phyloP scores from a whole-genome alignment of 345 rosid species.

The Arabis alpina region DNA sequence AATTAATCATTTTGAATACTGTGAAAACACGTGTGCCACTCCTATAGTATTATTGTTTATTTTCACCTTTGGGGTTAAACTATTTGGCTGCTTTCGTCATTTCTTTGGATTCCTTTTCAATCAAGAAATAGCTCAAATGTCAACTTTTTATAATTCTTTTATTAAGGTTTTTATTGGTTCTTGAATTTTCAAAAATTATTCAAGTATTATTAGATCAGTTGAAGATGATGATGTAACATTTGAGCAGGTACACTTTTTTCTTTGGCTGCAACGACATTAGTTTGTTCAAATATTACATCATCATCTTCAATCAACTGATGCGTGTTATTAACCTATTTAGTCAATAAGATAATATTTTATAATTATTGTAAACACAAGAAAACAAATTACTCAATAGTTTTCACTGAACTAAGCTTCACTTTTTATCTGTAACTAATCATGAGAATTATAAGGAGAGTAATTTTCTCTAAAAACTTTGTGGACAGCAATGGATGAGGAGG shows the following conservation, averaged over 20 bases:
- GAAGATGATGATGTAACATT: neutral
- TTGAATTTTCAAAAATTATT: neutral
- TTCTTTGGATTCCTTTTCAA: constrained; percentile 42
- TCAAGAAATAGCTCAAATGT: constrained; percentile 19
- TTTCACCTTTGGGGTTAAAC: constrained; percentile 29
- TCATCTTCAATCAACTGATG: neutral
- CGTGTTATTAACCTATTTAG: neutral
- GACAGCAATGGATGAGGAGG: constrained; percentile 21
- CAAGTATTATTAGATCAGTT: neutral
- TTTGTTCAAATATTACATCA: constrained; percentile 25
- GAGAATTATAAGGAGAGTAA: neutral
- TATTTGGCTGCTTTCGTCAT: constrained; percentile 35
- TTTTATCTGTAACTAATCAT: no score
- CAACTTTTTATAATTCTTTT: constrained; percentile 16
- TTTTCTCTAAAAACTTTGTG: neutral
- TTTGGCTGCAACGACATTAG: no score
- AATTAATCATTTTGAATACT: neutral
- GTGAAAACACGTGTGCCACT: constrained; percentile 35
- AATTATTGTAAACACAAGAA: neutral
- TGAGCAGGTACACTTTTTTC: no score
- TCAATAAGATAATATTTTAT: neutral
- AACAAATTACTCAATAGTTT: neutral
- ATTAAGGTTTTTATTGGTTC: neutral
- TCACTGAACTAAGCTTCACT: neutral
- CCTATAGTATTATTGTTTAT: neutral